Base-by-base conservation (phyloP, 148 eudicot genomes). In the Agrostemma githago region DNA sequence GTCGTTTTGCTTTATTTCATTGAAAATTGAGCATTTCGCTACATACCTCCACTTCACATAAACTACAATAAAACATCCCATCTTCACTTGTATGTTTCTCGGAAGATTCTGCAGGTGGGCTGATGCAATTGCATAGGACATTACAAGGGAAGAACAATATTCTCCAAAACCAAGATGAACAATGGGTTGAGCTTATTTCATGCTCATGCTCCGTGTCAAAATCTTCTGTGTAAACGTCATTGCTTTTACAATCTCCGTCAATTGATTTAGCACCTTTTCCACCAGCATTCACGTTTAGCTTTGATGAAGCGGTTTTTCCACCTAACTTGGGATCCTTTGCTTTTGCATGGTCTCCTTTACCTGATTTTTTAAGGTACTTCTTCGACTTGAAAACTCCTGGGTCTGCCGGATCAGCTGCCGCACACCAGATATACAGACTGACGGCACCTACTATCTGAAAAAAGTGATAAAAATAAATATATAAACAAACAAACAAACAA, bases 51-150 rank as follows among this genome's bases (percentile, higher is more conserved):
- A 94, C 97, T 89, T 96, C 97, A 79, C 99, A 96, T 80, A 96
- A 87, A 83, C 96, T 96, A 76, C 99, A 96, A 70, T 89, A 96
- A 80, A 96, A 96, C 99, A 95, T 96, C 85, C 99, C 99, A 75
- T 92, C 99, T 82, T 96, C 99, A 76, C 96, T 86, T 62, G 82
- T 72, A 43, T 89, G 93, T 72, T 82, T 84, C 82, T 86, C 89
- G 57, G 91, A 90, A 74, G 89, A 82, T 69, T 90, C 91, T 43
- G 88, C 86, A 14, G 84, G 81, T 40, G 88, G 76, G 59, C 82
- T 82, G 60, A 78, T 83, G 82, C 90, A 89, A 63, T 82, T 83
- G 83, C 90, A 85, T 56, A 95, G n/a, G 44, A 76, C 68, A 69
- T 86, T 82, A 82, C 92, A 95, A 56, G 99, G 95, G 74, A 83